Evolutionary conservation across 768 basidiomycete species (phyloP).

Genomic region (Epithele typhae): DNA sequence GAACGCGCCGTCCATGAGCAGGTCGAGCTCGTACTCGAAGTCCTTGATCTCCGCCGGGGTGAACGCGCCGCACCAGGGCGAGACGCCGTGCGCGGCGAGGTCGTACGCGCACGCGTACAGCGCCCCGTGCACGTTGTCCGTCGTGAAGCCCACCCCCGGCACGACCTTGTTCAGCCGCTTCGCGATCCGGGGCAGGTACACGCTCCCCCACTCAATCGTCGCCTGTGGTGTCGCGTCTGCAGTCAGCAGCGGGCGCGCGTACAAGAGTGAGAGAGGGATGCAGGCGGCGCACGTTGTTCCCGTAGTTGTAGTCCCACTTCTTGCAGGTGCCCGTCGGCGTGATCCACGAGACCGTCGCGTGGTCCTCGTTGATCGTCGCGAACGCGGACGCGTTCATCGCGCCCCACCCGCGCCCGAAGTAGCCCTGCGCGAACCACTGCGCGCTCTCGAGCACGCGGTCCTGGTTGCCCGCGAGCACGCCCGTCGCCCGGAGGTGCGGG

Average conservation of each 20-base stretch:
- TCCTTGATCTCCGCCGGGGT: conserved; percentile 27
- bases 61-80: conserved; percentile 41
- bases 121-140: conserved; percentile 35
- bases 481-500: conserved; percentile 22
- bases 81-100: conserved; percentile 30
- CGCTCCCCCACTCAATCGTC: conserved; percentile 28
- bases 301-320: conserved; percentile 29
- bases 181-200: conserved; percentile 34
- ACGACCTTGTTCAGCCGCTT: conserved; percentile 31
- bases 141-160: conserved; percentile 29
- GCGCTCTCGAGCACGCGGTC: conserved; percentile 38
- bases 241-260: neutral
- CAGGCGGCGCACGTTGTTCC: conserved; percentile 22
- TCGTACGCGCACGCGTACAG: conserved; percentile 41
- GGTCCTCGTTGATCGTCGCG: conserved; percentile 29
- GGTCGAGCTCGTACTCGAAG: conserved; percentile 39
- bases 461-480: conserved; percentile 29
- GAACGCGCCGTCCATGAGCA: conserved; percentile 34
- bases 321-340: conserved; percentile 38
- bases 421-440: conserved; percentile 36
- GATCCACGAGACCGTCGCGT: conserved; percentile 36
- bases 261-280: neutral
- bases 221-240: neutral
- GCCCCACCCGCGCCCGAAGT: conserved; percentile 32
- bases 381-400: conserved; percentile 25